Evolutionary conservation across 2,329 filamentous ascomycete genomes (phyloP).

Genomic region (Trichophyton verrucosum): DNA sequence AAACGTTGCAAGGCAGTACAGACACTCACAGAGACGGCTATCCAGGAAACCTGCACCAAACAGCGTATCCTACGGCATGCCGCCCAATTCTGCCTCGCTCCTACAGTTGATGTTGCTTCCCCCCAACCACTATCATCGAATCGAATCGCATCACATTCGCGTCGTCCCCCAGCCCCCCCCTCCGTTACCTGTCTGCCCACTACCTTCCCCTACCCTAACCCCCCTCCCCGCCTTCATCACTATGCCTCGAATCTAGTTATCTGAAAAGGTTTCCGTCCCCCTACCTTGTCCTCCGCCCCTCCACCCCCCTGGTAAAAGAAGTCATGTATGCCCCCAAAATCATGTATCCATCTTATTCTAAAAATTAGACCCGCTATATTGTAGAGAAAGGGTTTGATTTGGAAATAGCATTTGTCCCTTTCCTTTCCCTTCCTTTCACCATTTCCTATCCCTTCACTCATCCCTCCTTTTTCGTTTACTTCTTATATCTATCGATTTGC

Average conservation of each 20-base stretch:
- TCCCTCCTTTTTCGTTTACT: background rate
- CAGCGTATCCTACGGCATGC: background rate
- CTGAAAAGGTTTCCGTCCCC: slow-evolving; percentile 13
- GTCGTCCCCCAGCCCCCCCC: background rate
- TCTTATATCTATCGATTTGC: background rate
- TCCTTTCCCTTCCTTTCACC: slow-evolving; percentile 1
- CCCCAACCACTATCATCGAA: background rate
- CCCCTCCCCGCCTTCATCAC: slow-evolving; percentile 5
- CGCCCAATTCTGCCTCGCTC: background rate
- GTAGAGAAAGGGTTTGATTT: slow-evolving; percentile 7
- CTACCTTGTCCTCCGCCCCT: slow-evolving; percentile 19
- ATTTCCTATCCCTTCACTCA: background rate
- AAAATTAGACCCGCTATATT: slow-evolving; percentile 7
- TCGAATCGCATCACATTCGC: background rate
- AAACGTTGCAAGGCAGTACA: background rate
- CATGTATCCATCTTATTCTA: slow-evolving; percentile 12
- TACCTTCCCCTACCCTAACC: background rate
- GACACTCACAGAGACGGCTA: background rate
- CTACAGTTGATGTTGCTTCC: background rate
- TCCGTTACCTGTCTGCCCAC: background rate
- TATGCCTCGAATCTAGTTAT: slow-evolving; percentile 11
- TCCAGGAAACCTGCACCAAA: background rate
- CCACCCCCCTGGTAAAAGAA: slow-evolving; percentile 10
- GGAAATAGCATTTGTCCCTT: slow-evolving; percentile 5
- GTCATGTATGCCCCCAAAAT: slow-evolving; percentile 6